Percentiles rank a stretch among this genome's conserved stretches.
These are phyloP conservation scores for Tetrapisispora pingtungensis DNA, from an alignment of 805 yeast genomes.

Conservation along the genomic window DNA sequence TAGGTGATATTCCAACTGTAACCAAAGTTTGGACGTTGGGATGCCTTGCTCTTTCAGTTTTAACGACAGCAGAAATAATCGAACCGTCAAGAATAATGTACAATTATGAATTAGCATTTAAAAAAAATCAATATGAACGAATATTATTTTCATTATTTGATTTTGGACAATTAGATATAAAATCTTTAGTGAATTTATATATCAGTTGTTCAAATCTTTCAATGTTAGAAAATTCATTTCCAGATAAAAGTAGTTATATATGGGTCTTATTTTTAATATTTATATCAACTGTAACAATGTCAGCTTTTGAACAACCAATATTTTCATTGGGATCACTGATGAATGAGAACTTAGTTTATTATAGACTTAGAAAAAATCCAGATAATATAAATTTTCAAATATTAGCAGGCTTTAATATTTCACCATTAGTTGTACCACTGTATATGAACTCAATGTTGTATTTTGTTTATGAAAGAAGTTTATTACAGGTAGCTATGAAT, in stretches of 20 bases:
- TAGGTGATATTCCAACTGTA: slow-evolving; percentile 31
- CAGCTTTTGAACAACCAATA: slow-evolving; percentile 20
- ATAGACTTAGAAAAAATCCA: slow-evolving; percentile 15
- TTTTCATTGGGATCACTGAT: slow-evolving; percentile 19
- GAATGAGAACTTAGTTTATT: slow-evolving; percentile 23
- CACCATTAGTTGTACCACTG: slow-evolving; percentile 15
- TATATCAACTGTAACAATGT: slow-evolving; percentile 13
- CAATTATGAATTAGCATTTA: slow-evolving; percentile 32
- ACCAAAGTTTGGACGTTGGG: slow-evolving; percentile 33
- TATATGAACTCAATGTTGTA: slow-evolving; percentile 17
- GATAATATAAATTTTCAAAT: slow-evolving; percentile 13
- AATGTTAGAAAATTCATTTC: slow-evolving; percentile 20
- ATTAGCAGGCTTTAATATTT: slow-evolving; percentile 17
- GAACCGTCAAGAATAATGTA: slow-evolving; percentile 28
- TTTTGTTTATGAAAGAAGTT: slow-evolving; percentile 10
- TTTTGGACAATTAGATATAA: slow-evolving; percentile 27
- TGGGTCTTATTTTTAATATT: slow-evolving; percentile 16
- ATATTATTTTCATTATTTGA: slow-evolving; percentile 32
- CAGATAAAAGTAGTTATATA: slow-evolving; percentile 15
- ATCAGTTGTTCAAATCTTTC: slow-evolving; percentile 18
- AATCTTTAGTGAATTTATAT: slow-evolving; percentile 15
- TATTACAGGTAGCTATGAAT: slow-evolving; percentile 17
- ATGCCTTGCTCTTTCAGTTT: slow-evolving; percentile 28
- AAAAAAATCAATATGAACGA: slow-evolving; percentile 31
- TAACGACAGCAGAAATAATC: slow-evolving; percentile 29